Percentiles rank a stretch among this genome's conserved stretches.
Conservation (phyloP, 1,139 yeast species). For the Blastobotrys capitulatus region DNA sequence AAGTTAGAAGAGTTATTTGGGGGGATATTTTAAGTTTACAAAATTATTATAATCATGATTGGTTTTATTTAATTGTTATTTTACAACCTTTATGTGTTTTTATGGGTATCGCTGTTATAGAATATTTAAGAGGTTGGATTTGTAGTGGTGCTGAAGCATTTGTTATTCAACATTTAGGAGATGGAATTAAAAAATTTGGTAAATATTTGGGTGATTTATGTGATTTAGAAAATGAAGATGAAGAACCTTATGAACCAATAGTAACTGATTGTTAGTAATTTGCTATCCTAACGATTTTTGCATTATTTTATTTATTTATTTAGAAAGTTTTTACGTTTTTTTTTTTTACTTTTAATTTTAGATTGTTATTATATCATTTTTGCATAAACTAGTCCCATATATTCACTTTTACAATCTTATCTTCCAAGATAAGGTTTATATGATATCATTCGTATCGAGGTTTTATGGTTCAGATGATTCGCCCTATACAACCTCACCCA, state of each 20-base stretch:
- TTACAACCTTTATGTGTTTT: background rate
- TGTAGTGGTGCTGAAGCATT: background rate
- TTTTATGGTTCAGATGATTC: too few relatives aligned
- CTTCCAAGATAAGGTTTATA: too few relatives aligned
- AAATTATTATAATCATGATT: background rate
- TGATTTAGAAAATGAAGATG: background rate
- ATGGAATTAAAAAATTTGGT: background rate
- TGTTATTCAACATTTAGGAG: background rate
- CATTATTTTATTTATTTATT: too few relatives aligned
- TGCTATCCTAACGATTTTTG: too few relatives aligned
- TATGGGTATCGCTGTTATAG: background rate
- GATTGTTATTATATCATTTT: too few relatives aligned
- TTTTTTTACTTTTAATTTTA: too few relatives aligned
- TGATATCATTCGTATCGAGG: too few relatives aligned
- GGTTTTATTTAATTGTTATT: background rate
- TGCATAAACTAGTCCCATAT: too few relatives aligned
- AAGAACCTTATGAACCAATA: background rate
- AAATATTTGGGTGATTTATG: background rate
- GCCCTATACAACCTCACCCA: too few relatives aligned
- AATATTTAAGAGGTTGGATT: background rate
- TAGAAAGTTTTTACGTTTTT: too few relatives aligned
- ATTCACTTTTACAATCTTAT: too few relatives aligned
- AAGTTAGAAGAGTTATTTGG: background rate
- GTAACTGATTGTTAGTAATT: background rate
- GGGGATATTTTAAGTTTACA: background rate